Percentiles rank a stretch among this genome's conserved stretches.
Conservation (phyloP, 2,329 filamentous ascomycete genomes). For the Trichoderma sp. region DNA sequence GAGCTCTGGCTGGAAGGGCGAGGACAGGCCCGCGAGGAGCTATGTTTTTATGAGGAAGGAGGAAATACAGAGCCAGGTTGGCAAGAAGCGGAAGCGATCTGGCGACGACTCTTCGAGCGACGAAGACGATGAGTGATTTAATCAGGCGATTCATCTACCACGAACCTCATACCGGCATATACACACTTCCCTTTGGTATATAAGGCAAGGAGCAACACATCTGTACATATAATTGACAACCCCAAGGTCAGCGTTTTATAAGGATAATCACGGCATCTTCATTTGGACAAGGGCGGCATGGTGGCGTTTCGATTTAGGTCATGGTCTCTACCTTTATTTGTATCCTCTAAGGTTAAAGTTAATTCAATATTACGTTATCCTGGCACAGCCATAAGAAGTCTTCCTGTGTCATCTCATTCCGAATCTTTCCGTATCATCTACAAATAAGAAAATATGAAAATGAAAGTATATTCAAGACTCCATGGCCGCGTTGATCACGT, state of each 20-base stretch:
- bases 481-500: neutral
- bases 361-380: neutral
- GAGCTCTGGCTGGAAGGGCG: constrained; percentile 45
- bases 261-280: neutral
- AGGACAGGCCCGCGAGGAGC: constrained; percentile 53
- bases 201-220: neutral
- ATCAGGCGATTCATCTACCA: neutral
- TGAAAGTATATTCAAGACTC: neutral
- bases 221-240: neutral
- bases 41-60: constrained; percentile 64
- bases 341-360: neutral
- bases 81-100: constrained; percentile 36
- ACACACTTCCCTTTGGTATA: neutral
- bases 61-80: constrained; percentile 40
- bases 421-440: too few relatives aligned
- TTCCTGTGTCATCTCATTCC: neutral
- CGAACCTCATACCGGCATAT: too few relatives aligned
- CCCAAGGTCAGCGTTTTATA: neutral
- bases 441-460: too few relatives aligned
- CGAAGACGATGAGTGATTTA: constrained; percentile 22
- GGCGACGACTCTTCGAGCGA: constrained; percentile 39
- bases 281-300: neutral
- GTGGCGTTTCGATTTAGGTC: neutral
- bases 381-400: neutral
- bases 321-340: neutral